These are phyloP conservation scores for Fusarium staphyleae DNA, from an alignment of 2,329 filamentous ascomycete genomes.

Conservation along the genomic window DNA sequence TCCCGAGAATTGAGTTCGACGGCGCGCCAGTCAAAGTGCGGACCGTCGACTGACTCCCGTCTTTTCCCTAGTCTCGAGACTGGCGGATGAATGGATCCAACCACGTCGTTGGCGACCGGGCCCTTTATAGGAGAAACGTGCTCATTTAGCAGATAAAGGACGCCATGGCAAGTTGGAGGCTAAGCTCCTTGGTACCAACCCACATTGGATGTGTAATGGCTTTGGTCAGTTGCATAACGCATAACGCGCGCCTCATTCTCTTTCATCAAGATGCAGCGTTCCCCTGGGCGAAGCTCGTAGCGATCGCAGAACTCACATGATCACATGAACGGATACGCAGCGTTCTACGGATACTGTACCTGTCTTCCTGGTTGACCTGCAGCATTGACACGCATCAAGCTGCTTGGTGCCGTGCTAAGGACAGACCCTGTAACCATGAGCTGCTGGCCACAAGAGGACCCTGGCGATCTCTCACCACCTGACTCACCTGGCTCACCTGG, in stretches of 20 bases:
- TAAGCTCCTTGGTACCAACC: conserved; percentile 15
- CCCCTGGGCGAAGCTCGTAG: neutral
- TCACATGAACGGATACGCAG: conserved; percentile 6
- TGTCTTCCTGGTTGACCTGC: conserved; percentile 29
- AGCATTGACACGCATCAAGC: conserved; percentile 40
- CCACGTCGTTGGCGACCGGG: conserved; percentile 26
- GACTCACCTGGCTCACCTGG: conserved; percentile 7
- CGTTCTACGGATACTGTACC: conserved; percentile 6
- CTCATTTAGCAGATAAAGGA: conserved; percentile 18
- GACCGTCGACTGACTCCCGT: conserved; percentile 42
- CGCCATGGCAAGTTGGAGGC: conserved; percentile 21
- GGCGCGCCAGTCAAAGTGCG: conserved; percentile 40
- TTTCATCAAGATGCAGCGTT: neutral
- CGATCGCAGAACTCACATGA: conserved; percentile 2
- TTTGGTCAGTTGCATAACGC: neutral
- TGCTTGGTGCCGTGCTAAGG: conserved; percentile 28
- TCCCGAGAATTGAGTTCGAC: conserved; percentile 39
- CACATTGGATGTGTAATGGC: neutral
- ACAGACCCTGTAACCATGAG: conserved; percentile 13
- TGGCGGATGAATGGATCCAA: conserved; percentile 36
- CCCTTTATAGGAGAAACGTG: conserved; percentile 17
- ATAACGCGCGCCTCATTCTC: neutral
- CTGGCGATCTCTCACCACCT: conserved; percentile 36
- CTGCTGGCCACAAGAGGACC: conserved; percentile 35
- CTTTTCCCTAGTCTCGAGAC: conserved; percentile 40